Evolutionary conservation across 768 basidiomycete species (phyloP).

Genomic region (Melanogaster broomeanus): DNA sequence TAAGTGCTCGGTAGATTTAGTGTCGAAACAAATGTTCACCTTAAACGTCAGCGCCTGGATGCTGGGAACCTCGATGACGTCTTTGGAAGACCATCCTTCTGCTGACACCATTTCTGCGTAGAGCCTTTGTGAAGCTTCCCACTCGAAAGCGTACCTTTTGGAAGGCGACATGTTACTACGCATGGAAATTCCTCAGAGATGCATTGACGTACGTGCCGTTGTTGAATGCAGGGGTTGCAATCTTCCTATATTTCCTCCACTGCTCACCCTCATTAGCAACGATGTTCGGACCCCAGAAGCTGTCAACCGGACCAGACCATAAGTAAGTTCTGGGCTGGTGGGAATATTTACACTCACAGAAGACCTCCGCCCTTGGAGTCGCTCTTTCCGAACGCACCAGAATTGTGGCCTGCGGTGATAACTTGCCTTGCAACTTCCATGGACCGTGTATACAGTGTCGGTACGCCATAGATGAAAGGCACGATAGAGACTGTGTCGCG

Average conservation of each 20-base stretch:
- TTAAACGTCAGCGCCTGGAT: slow-evolving; percentile 20
- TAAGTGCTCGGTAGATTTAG: background rate
- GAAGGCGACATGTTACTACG: background rate
- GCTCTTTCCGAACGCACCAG: slow-evolving; percentile 20
- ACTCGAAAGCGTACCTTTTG: slow-evolving; percentile 21
- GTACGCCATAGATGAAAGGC: slow-evolving; percentile 18
- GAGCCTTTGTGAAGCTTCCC: slow-evolving; percentile 16
- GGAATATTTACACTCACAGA: slow-evolving; percentile 16
- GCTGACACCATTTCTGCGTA: slow-evolving; percentile 19
- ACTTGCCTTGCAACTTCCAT: slow-evolving; percentile 22
- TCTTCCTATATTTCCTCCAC: slow-evolving; percentile 24
- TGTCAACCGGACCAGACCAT: slow-evolving; percentile 6
- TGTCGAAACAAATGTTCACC: slow-evolving; percentile 1
- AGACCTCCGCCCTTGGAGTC: slow-evolving; percentile 10
- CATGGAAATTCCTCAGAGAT: background rate
- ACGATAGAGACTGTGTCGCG: slow-evolving; percentile 22
- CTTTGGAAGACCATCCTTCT: slow-evolving; percentile 20
- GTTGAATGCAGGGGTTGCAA: slow-evolving; percentile 22
- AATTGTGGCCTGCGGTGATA: slow-evolving; percentile 16
- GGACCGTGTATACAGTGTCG: slow-evolving; percentile 23
- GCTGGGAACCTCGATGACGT: slow-evolving; percentile 13
- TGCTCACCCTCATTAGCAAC: slow-evolving; percentile 9
- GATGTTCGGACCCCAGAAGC: slow-evolving; percentile 21
- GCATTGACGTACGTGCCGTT: slow-evolving; percentile 21
- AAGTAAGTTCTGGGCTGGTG: background rate